Base-by-base conservation (phyloP, 768 basidiomycete species). In the Lentinus tigrinus region DNA sequence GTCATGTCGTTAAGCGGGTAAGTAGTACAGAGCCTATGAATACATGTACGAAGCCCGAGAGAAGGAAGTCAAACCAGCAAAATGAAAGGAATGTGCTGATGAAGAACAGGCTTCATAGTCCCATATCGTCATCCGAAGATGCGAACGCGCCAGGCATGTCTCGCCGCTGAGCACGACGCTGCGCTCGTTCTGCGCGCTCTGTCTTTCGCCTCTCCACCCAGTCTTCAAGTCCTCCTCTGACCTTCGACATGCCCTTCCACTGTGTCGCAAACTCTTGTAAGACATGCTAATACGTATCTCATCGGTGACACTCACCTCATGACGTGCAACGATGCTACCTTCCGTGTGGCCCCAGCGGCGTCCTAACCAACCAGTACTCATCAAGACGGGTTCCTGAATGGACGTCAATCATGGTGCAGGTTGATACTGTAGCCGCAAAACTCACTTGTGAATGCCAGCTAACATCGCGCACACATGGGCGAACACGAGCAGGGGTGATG, bases 231-330 rank as follows among this genome's bases (percentile, higher is more conserved):
- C 74, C 74, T 38, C 83, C 78, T 0, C 72, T 71, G 75, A 85
- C 82, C 73, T 93, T 95, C 1, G 82, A 81, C 54, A 95, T 74
- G 6, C 95, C 95, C 73, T 95, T 97, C 93, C 95, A 99, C 73
- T 65, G 26, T 36, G 10, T 1, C 14, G 28, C 16, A 17, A 40
- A 8, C 16, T 37, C 39, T 6, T 40, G 19, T 40, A 5, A 40
- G 39, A 40, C 14, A 40, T 40, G 17, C 39, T 16, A 16, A 16
- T 6, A 11, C 31, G 1, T 6, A 31, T 31, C 11, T 31, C 36
- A 16, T 8, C 39, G 39, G 19, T 24, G 7, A 21, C 4, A 50
- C 58, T 54, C 16, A 65, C 62, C 60, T 98, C 93, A 65, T 99
- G 97, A 63, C 90, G 81, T 5, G 95, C 96, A 23, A 99, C 83